Percentiles rank a stretch among this genome's conserved stretches.
phyloP scores from a whole-genome alignment of 306 rosid genomes.

The Medicago ruthenica region DNA sequence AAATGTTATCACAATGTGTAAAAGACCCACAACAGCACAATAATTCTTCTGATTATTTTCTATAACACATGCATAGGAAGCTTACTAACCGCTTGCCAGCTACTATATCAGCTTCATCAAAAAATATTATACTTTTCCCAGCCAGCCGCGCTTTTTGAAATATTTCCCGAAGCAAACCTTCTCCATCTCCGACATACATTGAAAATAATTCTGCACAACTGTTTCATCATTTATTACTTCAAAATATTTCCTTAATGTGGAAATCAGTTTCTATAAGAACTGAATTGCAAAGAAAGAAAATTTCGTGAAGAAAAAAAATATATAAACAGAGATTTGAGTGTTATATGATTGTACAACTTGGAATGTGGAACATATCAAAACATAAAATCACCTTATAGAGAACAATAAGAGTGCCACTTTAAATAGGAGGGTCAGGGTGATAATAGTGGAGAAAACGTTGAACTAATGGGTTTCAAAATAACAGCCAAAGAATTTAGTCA shows the following conservation, averaged over 20 bases:
- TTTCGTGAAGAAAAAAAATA: neutral
- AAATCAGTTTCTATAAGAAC: conserved; percentile 25
- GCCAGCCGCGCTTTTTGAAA: conserved; percentile 89
- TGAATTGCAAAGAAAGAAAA: conserved; percentile 15
- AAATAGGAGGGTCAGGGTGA: neutral
- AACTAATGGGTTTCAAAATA: neutral
- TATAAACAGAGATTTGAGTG: neutral
- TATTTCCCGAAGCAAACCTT: conserved; percentile 80
- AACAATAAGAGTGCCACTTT: no score
- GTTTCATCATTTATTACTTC: conserved; percentile 49
- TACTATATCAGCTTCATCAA: conserved; percentile 91
- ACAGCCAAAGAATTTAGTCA: neutral
- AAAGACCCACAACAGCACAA: conserved; percentile 3
- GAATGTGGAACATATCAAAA: no score
- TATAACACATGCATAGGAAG: conserved; percentile 1
- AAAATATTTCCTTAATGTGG: conserved; percentile 22
- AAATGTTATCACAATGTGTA: conserved; percentile 9
- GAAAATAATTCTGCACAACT: conserved; percentile 97
- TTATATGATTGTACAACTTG: neutral
- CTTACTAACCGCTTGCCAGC: conserved; percentile 86
- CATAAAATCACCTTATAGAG: neutral
- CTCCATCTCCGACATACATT: conserved; percentile 97
- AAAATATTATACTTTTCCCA: conserved; percentile 88
- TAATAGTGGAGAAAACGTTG: neutral
- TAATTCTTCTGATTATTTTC: conserved; percentile 6